Evolutionary conservation across 2,329 filamentous ascomycete species (phyloP).

Genomic region (Colletotrichum simmondsii): DNA sequence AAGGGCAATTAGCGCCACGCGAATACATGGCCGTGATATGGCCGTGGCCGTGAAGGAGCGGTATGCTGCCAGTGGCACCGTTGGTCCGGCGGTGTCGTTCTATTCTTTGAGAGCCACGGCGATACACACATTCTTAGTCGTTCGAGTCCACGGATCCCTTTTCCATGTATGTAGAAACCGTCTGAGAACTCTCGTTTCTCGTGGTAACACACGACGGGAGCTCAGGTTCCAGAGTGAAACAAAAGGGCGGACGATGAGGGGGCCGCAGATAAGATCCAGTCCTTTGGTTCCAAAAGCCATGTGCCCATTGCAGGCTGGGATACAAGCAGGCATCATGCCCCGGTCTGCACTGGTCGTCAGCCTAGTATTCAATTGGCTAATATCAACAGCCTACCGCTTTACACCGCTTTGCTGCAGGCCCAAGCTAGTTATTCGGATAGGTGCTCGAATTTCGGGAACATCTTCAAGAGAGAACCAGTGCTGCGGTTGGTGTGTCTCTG

Average conservation of each 20-base stretch:
- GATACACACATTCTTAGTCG: neutral
- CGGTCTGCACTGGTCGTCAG: neutral
- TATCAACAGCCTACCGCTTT: neutral
- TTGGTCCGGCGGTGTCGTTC: neutral
- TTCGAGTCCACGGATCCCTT: neutral
- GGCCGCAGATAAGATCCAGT: neutral
- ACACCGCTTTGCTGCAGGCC: neutral
- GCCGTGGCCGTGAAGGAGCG: neutral
- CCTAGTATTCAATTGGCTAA: neutral
- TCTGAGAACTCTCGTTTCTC: neutral
- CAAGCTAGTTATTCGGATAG: neutral
- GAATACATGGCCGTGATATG: conserved; percentile 14
- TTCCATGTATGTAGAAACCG: neutral
- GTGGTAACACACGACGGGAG: neutral
- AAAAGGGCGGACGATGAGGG: neutral
- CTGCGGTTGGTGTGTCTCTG: neutral
- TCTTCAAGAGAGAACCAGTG: neutral
- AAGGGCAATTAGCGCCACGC: neutral
- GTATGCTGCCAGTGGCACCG: neutral
- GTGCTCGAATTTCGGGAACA: neutral
- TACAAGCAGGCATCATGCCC: neutral
- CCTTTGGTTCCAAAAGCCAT: neutral
- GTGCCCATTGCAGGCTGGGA: neutral
- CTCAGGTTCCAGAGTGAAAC: neutral
- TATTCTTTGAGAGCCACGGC: neutral